Evolutionary conservation across 2,329 filamentous ascomycete species (phyloP), one percentile per base, ranked within the genome.

Genomic region (Tolypocladium amazonense): DNA sequence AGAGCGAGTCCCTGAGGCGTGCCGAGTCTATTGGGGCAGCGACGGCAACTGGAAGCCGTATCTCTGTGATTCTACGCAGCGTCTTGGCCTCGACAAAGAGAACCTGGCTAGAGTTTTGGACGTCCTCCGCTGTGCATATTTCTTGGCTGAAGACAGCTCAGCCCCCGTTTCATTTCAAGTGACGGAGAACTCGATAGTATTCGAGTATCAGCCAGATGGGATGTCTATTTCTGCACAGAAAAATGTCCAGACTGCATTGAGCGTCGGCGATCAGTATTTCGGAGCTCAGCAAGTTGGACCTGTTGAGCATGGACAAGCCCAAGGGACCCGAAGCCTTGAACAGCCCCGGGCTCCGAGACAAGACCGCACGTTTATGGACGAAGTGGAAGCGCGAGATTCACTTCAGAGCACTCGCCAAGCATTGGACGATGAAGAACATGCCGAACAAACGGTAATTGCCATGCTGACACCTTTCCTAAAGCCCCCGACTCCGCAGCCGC

Each of bases 381-480:
- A 56, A 35, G 20, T 30, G 18, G 18, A 54, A 25, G 25, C 56
- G 59, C 47, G 41, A 14, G 41, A 53, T 11, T 12, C 47, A 2
- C 38, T 39, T 14, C 37, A 54, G n/a, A 56, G 41, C 14, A 23
- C n/a, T 11, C 25, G 35, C 12, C 30, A 53, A 37, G n/a, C 30
- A 7, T 37, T 62, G 1, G 57, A 64, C 50, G 63, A 65, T 14
- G 61, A 63, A 38, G 70, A 73, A 9, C 65, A 73, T 25, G 67
- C 68, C 4, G 75, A 79, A 30, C 67, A 66, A 38, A 75, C 72
- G 25, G 76, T 82, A 60, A 74, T 76, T 43, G 72, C 75, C 58
- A 77, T 81, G 68, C 70, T 82, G n/a, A 75, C 78, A 30, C 77
- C 77, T 6, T 81, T 82, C 61, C 65, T 82, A 30, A 73, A 73